These are phyloP conservation scores for Penicillium sp. DNA, from an alignment of 2,329 filamentous ascomycete genomes.

Conservation along the genomic window DNA sequence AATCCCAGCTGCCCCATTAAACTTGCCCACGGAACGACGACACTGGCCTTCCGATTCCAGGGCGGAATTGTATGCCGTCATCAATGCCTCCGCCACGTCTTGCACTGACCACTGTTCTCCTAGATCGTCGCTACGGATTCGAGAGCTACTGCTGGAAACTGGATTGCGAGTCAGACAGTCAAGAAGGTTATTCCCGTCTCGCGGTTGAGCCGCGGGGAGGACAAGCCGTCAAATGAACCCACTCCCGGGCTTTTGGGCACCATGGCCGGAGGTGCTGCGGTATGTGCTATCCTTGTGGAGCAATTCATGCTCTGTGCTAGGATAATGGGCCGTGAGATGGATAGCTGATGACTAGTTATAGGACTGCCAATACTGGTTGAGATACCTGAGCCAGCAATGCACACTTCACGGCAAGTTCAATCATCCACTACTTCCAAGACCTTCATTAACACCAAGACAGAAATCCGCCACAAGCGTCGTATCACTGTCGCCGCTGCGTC, in stretches of 20 bases:
- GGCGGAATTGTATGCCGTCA: constrained; percentile 64
- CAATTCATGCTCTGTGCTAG: no score
- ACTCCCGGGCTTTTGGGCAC: constrained; percentile 67
- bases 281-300: no score
- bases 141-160: constrained; percentile 90
- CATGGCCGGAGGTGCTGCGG: constrained; percentile 94
- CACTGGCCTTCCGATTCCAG: constrained; percentile 94
- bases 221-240: constrained; percentile 28
- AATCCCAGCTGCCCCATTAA: constrained; percentile 98
- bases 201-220: constrained; percentile 33
- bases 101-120: neutral
- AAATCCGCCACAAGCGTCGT: constrained; percentile 96
- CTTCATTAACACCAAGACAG: no score
- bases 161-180: constrained; percentile 98
- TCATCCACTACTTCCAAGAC: no score
- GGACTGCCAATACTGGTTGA: constrained; percentile 99
- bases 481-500: constrained; percentile 95
- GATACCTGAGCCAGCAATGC: constrained; percentile 97
- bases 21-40: constrained; percentile 97
- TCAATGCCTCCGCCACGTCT: no score
- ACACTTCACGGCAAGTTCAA: constrained; percentile 66
- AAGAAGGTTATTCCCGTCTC: constrained; percentile 81
- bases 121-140: constrained; percentile 91
- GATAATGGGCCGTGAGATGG: no score
- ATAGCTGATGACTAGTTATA: constrained; percentile 25